These are phyloP conservation scores for Poterioochromonas sp. DNA, from an alignment of 352 stramenopile species.

Conservation along the genomic window DNA sequence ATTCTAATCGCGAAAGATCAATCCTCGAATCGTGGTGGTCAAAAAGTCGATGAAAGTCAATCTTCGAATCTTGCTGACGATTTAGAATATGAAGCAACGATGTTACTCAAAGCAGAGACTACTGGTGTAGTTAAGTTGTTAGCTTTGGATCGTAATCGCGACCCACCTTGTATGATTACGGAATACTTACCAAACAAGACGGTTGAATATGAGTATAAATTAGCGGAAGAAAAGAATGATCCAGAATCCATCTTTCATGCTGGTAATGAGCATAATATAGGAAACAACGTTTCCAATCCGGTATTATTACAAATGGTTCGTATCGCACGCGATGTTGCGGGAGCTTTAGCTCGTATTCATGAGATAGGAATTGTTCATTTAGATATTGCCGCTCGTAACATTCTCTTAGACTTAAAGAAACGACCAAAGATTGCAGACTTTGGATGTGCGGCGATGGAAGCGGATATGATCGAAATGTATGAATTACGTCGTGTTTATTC, in stretches of 20 bases:
- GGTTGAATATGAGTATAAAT: neutral
- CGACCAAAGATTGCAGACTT: slow-evolving; percentile 12
- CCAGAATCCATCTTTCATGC: slow-evolving; percentile 2
- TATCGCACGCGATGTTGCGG: neutral
- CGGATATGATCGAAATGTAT: neutral
- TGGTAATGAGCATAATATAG: neutral
- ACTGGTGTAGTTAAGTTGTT: neutral
- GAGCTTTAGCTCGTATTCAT: slow-evolving; percentile 9
- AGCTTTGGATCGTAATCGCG: neutral
- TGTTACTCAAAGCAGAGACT: neutral
- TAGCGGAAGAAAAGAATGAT: neutral
- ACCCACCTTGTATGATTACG: neutral
- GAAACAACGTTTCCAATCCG: neutral
- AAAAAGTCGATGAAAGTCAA: no score
- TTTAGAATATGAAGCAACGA: neutral
- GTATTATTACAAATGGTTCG: slow-evolving; percentile 18
- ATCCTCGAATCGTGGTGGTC: no score
- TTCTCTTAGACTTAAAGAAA: neutral
- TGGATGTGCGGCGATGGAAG: neutral
- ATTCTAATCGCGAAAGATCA: no score
- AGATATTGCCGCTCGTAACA: slow-evolving; percentile 24
- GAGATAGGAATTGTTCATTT: slow-evolving; percentile 10
- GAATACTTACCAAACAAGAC: neutral
- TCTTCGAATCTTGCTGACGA: no score
- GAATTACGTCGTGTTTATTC: no score